These are phyloP conservation scores for Mortierella sp. DNA, from an alignment of 371 early-diverging fungal species.

Conservation along the genomic window DNA sequence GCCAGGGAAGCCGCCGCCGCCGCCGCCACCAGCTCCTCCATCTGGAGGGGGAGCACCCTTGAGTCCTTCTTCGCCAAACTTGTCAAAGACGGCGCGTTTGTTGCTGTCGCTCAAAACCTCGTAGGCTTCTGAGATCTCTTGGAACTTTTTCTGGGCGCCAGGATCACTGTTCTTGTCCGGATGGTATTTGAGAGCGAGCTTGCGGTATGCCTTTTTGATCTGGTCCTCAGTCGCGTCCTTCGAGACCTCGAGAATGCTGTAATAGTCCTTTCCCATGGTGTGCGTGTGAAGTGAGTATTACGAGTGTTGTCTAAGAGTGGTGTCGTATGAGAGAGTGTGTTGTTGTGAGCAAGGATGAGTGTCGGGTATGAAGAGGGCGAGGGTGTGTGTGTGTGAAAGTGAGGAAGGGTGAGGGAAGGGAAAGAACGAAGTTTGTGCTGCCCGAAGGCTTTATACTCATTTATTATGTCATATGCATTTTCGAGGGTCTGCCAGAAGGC, in stretches of 20 bases:
- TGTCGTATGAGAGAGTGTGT: background rate
- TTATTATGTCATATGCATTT: no score
- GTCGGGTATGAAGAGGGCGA: background rate
- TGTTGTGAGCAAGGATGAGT: background rate
- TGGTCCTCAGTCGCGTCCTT: conserved; percentile 86
- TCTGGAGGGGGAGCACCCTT: conserved; percentile 64
- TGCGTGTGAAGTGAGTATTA: conserved; percentile 2
- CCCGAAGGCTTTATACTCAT: no score
- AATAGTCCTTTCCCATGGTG: conserved; percentile 91
- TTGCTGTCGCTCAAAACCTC: conserved; percentile 94
- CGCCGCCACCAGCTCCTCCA: conserved; percentile 52
- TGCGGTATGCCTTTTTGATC: conserved; percentile 94
- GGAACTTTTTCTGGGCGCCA: conserved; percentile 77
- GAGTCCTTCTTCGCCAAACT: conserved; percentile 92
- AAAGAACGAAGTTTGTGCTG: background rate
- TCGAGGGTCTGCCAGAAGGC: no score
- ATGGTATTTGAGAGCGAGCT: conserved; percentile 87
- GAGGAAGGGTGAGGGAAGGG: background rate
- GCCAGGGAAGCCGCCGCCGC: conserved; percentile 65
- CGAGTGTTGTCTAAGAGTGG: background rate
- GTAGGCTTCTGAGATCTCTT: conserved; percentile 89
- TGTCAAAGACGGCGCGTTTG: conserved; percentile 88
- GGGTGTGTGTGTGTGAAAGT: no score
- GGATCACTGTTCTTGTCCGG: conserved; percentile 75
- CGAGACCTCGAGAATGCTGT: conserved; percentile 87